These are phyloP conservation scores for Bretziella fagacearum DNA, from an alignment of 2,329 filamentous ascomycete genomes.

Conservation along the genomic window DNA sequence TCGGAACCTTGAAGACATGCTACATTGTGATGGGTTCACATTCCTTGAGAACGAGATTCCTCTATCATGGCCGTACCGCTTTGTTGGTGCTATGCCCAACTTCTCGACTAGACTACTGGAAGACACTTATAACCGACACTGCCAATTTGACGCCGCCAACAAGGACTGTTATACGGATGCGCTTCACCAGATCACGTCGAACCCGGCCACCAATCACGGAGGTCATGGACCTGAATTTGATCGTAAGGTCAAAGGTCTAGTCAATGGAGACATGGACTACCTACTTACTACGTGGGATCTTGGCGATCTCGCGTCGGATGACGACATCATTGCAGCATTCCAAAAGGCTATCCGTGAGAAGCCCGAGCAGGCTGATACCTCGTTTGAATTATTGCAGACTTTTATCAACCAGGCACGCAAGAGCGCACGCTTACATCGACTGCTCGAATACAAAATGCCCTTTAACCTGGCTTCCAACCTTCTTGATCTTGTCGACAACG, in stretches of 20 bases:
- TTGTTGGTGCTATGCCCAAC: constrained; percentile 24
- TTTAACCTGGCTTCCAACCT: constrained; percentile 13
- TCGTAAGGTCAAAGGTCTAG: constrained; percentile 12
- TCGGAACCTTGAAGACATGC: constrained; percentile 20
- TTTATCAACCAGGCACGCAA: constrained; percentile 16
- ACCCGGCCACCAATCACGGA: constrained; percentile 5
- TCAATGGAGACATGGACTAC: constrained; percentile 15
- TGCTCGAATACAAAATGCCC: constrained; percentile 14
- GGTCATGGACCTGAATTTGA: constrained; percentile 14
- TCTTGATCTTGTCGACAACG: constrained; percentile 7
- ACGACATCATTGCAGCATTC: constrained; percentile 17
- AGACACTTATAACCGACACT: constrained; percentile 14
- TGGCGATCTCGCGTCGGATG: constrained; percentile 16
- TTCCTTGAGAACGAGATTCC: constrained; percentile 11
- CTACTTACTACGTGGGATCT: constrained; percentile 16
- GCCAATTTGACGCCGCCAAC: constrained; percentile 9
- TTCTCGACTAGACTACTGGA: constrained; percentile 15
- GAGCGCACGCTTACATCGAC: constrained; percentile 14
- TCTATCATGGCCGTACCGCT: constrained; percentile 14
- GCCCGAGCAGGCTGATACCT: constrained; percentile 16
- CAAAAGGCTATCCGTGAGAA: constrained; percentile 16
- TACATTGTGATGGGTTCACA: constrained; percentile 21
- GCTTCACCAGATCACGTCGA: constrained; percentile 13
- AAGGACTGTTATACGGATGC: constrained; percentile 15
- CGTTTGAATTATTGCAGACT: constrained; percentile 16